Conservation (phyloP, 164 flowering plant genomes). For the Nymphaea thermarum region DNA sequence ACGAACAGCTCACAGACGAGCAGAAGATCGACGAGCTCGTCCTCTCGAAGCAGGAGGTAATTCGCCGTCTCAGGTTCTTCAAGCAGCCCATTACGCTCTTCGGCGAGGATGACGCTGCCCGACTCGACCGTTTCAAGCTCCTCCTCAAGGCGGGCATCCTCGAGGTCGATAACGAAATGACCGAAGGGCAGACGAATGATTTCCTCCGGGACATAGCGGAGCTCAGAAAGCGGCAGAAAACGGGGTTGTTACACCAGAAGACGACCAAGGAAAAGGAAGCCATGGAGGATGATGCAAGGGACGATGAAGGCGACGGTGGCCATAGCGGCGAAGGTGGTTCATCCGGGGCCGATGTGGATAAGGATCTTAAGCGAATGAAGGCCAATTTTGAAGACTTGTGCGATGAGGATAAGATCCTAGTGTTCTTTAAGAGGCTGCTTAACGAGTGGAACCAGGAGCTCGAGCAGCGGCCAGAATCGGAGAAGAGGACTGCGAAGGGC, state of each 20-base stretch:
- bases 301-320: slow-evolving; percentile 50
- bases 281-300: slow-evolving; percentile 28
- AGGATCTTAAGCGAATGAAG: slow-evolving; percentile 80
- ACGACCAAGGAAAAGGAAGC: slow-evolving; percentile 44
- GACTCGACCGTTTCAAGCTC: slow-evolving; percentile 69
- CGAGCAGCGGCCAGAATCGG: slow-evolving; percentile 50
- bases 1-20: slow-evolving; percentile 38
- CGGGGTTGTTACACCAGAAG: slow-evolving; percentile 68
- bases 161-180: slow-evolving; percentile 93
- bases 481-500: slow-evolving; percentile 92
- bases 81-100: slow-evolving; percentile 90
- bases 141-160: slow-evolving; percentile 66
- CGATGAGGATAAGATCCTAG: slow-evolving; percentile 76
- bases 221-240: slow-evolving; percentile 85
- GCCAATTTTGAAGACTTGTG: slow-evolving; percentile 77
- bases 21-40: slow-evolving; percentile 67
- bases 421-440: slow-evolving; percentile 77
- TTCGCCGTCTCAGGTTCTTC: slow-evolving; percentile 76
- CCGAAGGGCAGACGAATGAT: slow-evolving; percentile 96
- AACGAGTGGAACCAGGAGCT: slow-evolving; percentile 97
- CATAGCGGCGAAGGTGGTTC: slow-evolving; percentile 61
- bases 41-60: slow-evolving; percentile 73
- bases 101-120: slow-evolving; percentile 79
- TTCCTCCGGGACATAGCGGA: slow-evolving; percentile 83
- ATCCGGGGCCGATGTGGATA: slow-evolving; percentile 58